Conservation (phyloP, 2,329 filamentous ascomycete species). For the Fusarium devonianum region DNA sequence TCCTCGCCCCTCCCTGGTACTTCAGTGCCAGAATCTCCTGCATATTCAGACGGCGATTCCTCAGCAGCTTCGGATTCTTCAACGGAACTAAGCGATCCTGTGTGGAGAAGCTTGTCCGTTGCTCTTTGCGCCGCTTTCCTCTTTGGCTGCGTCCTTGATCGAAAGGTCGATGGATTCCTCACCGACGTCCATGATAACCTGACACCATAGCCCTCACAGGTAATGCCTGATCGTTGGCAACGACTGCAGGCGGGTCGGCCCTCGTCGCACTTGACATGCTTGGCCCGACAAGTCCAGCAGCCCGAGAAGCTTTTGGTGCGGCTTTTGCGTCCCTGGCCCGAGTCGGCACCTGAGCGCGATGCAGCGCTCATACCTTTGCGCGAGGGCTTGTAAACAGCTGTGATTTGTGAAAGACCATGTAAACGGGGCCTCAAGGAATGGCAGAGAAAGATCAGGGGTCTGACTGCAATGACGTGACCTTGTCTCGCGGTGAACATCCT, state of each 20-base stretch:
- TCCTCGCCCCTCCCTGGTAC: not conserved
- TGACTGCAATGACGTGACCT: too few relatives aligned
- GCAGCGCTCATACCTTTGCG: slow-evolving; percentile 18
- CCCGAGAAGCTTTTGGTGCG: slow-evolving; percentile 40
- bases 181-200: slow-evolving; percentile 39
- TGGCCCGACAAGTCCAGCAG: slow-evolving; percentile 40
- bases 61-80: not conserved
- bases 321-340: slow-evolving; percentile 30
- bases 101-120: not conserved
- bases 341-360: slow-evolving; percentile 7
- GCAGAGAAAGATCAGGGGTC: too few relatives aligned
- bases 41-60: not conserved
- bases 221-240: slow-evolving; percentile 27
- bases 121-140: slow-evolving; percentile 19
- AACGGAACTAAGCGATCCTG: not conserved
- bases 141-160: not conserved
- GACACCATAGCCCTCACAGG: slow-evolving; percentile 36
- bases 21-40: too few relatives aligned
- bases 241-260: slow-evolving; percentile 30
- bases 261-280: slow-evolving; percentile 39
- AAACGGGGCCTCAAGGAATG: too few relatives aligned
- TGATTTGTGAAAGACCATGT: too few relatives aligned
- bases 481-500: too few relatives aligned
- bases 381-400: not conserved
- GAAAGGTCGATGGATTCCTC: slow-evolving; percentile 34